A percentile compares a stretch with the other conserved stretches of the same genome.
phyloP scores from a whole-genome alignment of 1,139 yeast genomes.

The Kurtzmaniella quercitrusa region DNA sequence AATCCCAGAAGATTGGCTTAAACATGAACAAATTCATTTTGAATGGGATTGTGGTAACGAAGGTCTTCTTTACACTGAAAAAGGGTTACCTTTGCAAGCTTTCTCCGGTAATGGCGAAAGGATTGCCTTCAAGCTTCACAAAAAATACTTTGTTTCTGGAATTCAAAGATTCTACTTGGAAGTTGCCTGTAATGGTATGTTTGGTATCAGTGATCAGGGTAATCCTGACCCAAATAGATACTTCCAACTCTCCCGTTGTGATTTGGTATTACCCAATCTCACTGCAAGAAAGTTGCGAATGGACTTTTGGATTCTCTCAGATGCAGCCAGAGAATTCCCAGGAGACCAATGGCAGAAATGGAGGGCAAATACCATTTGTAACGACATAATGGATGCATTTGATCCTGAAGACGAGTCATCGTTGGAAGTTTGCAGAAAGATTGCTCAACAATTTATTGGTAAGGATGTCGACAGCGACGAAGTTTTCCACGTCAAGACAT shows the following conservation, averaged over 20 bases:
- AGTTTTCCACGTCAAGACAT: conserved; percentile 44
- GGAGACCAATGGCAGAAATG: conserved; percentile 74
- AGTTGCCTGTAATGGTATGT: conserved; percentile 93
- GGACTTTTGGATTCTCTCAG: conserved; percentile 87
- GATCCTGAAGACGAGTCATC: conserved; percentile 52
- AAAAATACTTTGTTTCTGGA: conserved; percentile 38
- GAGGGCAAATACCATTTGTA: conserved; percentile 74
- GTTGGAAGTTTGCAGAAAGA: conserved; percentile 57
- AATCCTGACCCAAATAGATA: conserved; percentile 62
- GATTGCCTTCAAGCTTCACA: conserved; percentile 66
- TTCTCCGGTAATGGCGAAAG: conserved; percentile 86
- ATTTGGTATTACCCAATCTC: conserved; percentile 74
- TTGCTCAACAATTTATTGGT: conserved; percentile 68
- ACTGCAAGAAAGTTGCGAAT: conserved; percentile 73
- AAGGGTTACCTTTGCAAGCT: conserved; percentile 75
- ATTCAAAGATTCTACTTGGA: conserved; percentile 66
- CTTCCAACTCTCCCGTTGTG: conserved; percentile 66
- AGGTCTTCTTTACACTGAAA: conserved; percentile 67
- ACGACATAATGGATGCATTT: conserved; percentile 76
- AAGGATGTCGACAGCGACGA: conserved; percentile 54
- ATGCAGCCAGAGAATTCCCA: conserved; percentile 84
- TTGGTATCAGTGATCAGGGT: conserved; percentile 71
- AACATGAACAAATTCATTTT: conserved; percentile 50
- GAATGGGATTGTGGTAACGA: conserved; percentile 90
- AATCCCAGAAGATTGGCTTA: conserved; percentile 60